Evolutionary conservation across 768 basidiomycete genomes (phyloP), one percentile per base, ranked within the genome.

Genomic region (Auricularia sp.): DNA sequence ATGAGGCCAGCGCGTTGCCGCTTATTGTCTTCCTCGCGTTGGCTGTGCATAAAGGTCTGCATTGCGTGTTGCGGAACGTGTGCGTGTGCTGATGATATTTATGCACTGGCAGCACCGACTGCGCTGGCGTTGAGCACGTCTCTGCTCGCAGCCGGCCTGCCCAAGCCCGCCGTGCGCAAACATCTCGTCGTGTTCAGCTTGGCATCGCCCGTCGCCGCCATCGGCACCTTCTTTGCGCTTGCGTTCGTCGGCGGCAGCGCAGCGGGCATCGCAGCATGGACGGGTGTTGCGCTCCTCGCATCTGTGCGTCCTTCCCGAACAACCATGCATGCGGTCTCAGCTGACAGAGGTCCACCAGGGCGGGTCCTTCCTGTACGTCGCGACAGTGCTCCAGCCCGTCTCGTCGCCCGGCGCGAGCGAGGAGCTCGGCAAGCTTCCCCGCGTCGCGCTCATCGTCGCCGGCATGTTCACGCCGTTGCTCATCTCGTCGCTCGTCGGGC

Each of bases 301-400:
- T 96, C 93, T 14, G 94, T 95, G 69, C 70, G 87, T 77, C 23
- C n/a, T 18, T 3, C 21, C 11, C 29, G 29, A 4, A 29, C 23
- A 43, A 34, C 43, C 36, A 54, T 21, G 62, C 33, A 7, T 61
- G 33, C 39, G 36, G 4, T 29, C 44, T 63, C 36, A 65, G 33
- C 61, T 54, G 54, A 64, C 23, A 65, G 5, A 36, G 23, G 36
- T 36, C 39, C 64, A 39, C 53, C 63, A 94, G 91, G 94, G 91
- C 56, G 94, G 94, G 8, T 93, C 92, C 3, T 97, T 97, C 76
- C 79, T 98, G 44, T 97, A 96, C 71, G 95, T 98, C 8, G 93
- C 94, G 1, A 93, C 93, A 1, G 87, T 92, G 47, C 78, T 93
- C n/a, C 91, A 92, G 70, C 84, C 89, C 2, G 81, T 87, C 36